These are phyloP conservation scores for Beauveria scarabaeidicola DNA, from an alignment of 2,329 filamentous ascomycete species.

Conservation along the genomic window DNA sequence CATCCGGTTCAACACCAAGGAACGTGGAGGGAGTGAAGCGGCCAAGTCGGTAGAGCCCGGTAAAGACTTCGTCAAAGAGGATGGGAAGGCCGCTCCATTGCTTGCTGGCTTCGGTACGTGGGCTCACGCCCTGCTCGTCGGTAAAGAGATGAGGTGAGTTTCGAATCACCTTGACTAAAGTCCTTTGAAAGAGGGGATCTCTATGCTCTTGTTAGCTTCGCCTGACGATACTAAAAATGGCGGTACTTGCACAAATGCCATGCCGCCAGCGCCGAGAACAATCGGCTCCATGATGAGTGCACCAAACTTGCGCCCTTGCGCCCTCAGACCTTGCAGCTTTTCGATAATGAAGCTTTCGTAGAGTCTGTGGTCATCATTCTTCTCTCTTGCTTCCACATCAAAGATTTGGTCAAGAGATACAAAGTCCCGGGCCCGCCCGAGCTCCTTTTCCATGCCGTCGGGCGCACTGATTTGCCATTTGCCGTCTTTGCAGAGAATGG, in stretches of 20 bases:
- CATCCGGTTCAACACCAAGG: conserved; percentile 59
- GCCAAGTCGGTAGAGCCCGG: conserved; percentile 73
- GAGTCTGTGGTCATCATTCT: conserved; percentile 32
- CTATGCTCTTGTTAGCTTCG: conserved; percentile 29
- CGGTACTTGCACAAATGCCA: conserved; percentile 62
- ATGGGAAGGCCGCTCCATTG: conserved; percentile 68
- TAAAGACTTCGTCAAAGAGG: conserved; percentile 83
- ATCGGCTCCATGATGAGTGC: conserved; percentile 74
- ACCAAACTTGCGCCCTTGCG: conserved; percentile 59
- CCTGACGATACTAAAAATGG: background rate
- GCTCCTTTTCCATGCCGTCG: conserved; percentile 32
- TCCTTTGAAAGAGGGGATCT: conserved; percentile 73
- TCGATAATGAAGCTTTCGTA: conserved; percentile 54
- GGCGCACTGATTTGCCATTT: conserved; percentile 57
- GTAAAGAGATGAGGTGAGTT: conserved; percentile 47
- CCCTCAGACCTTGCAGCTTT: conserved; percentile 42
- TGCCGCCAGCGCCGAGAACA: conserved; percentile 73
- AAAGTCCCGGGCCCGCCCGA: conserved; percentile 38
- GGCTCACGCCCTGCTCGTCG: conserved; percentile 10
- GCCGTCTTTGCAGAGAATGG: conserved; percentile 57
- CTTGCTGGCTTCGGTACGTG: conserved; percentile 15
- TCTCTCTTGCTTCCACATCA: conserved; percentile 41
- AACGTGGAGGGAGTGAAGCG: conserved; percentile 62
- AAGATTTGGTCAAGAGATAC: conserved; percentile 49
- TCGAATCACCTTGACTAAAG: conserved; percentile 60